Evolutionary conservation across 805 yeast genomes (phyloP), one percentile per base, ranked within the genome.

Genomic region (Starmerella davenportii): DNA sequence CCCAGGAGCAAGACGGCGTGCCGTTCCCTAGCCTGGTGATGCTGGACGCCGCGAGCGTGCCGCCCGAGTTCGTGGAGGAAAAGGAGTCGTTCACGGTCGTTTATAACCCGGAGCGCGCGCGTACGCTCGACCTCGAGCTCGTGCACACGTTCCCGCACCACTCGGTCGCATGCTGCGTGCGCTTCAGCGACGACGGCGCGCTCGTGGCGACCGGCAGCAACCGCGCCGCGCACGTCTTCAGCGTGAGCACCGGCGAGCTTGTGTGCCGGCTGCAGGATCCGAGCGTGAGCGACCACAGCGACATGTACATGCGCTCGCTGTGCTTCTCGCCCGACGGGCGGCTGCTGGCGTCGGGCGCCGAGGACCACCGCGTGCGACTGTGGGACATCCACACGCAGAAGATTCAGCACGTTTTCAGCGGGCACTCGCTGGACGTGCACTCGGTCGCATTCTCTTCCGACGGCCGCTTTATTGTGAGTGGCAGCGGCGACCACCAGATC

Each of bases 371-470:
- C 46, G 90, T 90, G 51, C 74, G 96, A 58, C 85, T 87, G 52
- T 87, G 98, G 98, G 95, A 87, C 58, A 72, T 87, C 56, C 69
- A 79, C 38, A 74, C 87, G 21, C 74, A 85, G 53, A 79, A 85
- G 52, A 79, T 84, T 48, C 78, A 79, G 61, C 77, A 80, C 49
- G 67, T 87, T 56, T 62, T 62, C 41, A 69, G 76, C 46, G 98
- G 98, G 38, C 96, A 87, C 57, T 95, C 85, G 59, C 98, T 90
- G 65, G 98, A 87, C 62, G 85, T 87, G 50, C 90, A 87, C 62
- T 85, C 95, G 11, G 68, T 87, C 49, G 95, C 82, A 61, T 90
- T 80, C 59, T 80, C 87, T 70, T 87, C 93, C 36, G 84, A 81
- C 52, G 96, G 98, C 38, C 72, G 84, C 49, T 79, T 84, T 57